Base-by-base conservation (phyloP, 441 rosid genomes). In the Populus hybrid region DNA sequence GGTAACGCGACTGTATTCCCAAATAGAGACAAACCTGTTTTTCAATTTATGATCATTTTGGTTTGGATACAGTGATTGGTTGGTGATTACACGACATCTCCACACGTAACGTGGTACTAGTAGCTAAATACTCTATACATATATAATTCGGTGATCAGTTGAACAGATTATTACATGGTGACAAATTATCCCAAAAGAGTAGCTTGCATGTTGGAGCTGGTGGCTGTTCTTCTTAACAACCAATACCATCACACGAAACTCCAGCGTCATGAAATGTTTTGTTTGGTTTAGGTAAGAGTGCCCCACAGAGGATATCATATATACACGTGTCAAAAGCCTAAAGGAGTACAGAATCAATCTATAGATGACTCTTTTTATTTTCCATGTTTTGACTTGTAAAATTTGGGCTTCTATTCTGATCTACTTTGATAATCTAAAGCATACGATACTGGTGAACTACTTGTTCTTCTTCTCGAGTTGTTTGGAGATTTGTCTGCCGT, bases 201-300 rank as follows among this genome's bases (percentile, higher is more conserved):
- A 46, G 57, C 57, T n/a, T 10, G n/a, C 20, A 36, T 68, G 21
- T 36, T 11, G 21, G 40, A 16, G 71, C 71, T 40, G 42, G 40
- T 20, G 46, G 21, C 32, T 69, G 8, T 63, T 63, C 76, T 67
- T 78, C 74, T 26, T 26, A 78, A 67, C 81, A 12, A 78, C 77
- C 81, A 32, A 11, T 36, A 67, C 67, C 76, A 67, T 67, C 26
- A 34, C 32, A 64, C 5, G 59, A 36, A 38, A 61, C 1, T 26
- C 50, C 11, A 6, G 32, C 38, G 23, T 24, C 16, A 16, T 9
- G 7, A 8, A 10, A 36, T 14, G 2, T 12, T 12, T 2, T 50
- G 71, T 11, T 67, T 54, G 68, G 77, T 67, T 67, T 54, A 67
- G 68, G 65, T 64, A 64, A 46, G 16, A 1, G 57, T 14, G 57